Base-by-base conservation (phyloP, 768 basidiomycete species). In the Sarcomyxa edulis region DNA sequence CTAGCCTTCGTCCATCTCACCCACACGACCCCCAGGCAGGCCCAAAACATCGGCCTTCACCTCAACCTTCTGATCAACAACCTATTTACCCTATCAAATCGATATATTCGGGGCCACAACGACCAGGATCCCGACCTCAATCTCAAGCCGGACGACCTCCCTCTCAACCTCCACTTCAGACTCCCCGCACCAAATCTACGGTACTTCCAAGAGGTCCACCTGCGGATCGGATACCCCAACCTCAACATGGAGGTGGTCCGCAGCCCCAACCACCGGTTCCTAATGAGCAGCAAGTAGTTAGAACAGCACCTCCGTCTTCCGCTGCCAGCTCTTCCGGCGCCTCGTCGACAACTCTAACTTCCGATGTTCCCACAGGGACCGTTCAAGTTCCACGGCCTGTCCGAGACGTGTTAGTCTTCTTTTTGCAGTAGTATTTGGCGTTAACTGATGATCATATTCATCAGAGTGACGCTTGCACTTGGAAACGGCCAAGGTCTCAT, bases 61-160 rank as follows among this genome's bases (percentile, higher is more conserved):
- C 55, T 1, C 59, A 52, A 27, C 53, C 72, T 42, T 70, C 73
- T 29, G 68, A 71, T 4, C 67, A 62, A 31, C 64, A 62, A n/a
- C 52, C 58, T 11, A 73, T 78, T 52, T 64, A 64, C 38, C 65
- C 9, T 33, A 37, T 42, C 26, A 26, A n/a, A 11, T 25, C 68
- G 54, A 60, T 52, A n/a, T n/a, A n/a, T 37, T 46, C 61, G 14
- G 71, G 69, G 35, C 71, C 69, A 2, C 72, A 64, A 45, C 67
- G 76, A 27, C 78, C 79, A 16, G 78, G 74, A 35, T 80, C 79
- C 3, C 81, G 81, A 42, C 77, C 74, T 3, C 76, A 75, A 41
- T 61, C 58, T 14, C 64, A 52, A 3, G 68, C 71, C 28, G 68
- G 65, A 32, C 66, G 72, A 30, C 72, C 72, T 22, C 69, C 74